Base-by-base conservation (phyloP, 768 basidiomycete genomes). In the Lactarius hengduanensis region DNA sequence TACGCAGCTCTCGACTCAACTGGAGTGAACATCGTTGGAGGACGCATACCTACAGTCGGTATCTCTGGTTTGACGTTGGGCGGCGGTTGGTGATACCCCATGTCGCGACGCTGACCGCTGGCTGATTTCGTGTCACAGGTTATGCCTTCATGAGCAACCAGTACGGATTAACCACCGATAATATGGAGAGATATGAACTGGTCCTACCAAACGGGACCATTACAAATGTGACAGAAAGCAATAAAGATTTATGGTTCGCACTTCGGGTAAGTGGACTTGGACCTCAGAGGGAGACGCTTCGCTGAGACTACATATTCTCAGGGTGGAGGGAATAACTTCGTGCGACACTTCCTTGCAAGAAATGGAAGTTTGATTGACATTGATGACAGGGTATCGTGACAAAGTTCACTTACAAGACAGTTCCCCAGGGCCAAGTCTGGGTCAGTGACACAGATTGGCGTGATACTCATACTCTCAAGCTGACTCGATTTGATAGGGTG, bases 171-270 rank as follows among this genome's bases (percentile, higher is more conserved):
- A 13, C 0, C 3, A 26, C 26, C 47, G 79, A 80, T 66, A 79
- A 77, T 59, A 58, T 80, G 34, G 65, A 59, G 13, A 71, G 59
- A 30, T 72, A 69, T 15, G 60, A 75, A 59, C 64, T 78, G 11
- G 75, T 76, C 13, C 57, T 74, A 2, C 76, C 77, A 11, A 70
- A 71, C 56, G 79, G 78, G 34, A 69, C 65, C 56, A 62, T 66
- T 16, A 65, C 47, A 26, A 50, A 22, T 64, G 28, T 26, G 63
- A 11, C 40, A 36, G 16, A 3, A 26, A 16, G 8, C 22, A 10
- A 18, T 22, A 3, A 6, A 50, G 50, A 50, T 26, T 28, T 16
- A 4, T 50, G 47, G 47, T 50, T 50, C 36, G 68, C 47, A 20
- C 34, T 69, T 20, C 50, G 68, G 34, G 68, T 66, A 34, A 53